Percentiles rank a stretch among this genome's conserved stretches.
Conservation (phyloP, 306 rosid genomes). For the Rosa multiflora region DNA sequence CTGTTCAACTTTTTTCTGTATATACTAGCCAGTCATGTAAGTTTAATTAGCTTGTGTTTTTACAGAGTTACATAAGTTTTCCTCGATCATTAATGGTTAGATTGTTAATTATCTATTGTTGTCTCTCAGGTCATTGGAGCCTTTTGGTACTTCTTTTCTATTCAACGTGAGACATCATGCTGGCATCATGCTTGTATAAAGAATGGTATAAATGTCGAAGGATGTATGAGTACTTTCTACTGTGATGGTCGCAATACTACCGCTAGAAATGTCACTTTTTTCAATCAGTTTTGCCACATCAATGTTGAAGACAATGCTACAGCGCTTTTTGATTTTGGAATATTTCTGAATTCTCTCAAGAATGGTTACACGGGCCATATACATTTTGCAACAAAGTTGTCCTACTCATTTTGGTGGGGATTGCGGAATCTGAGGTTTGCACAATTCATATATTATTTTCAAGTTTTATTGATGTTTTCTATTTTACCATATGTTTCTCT, state of each 20-base stretch:
- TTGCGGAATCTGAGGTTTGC: slow-evolving; percentile 35
- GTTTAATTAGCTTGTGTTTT: background rate
- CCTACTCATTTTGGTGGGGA: slow-evolving; percentile 39
- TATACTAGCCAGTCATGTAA: slow-evolving; percentile 34
- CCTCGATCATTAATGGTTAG: too few species aligned
- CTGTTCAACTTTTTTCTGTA: slow-evolving; percentile 28
- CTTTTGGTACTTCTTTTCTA: slow-evolving; percentile 4
- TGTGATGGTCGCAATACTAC: background rate
- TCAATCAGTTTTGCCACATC: background rate
- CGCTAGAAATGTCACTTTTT: background rate
- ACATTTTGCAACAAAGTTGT: slow-evolving; percentile 27
- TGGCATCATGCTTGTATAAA: too few species aligned
- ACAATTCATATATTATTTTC: too few species aligned
- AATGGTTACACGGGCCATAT: slow-evolving; percentile 10
- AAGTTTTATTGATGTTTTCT: too few species aligned
- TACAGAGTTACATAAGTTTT: too few species aligned
- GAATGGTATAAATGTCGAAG: background rate
- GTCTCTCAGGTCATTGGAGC: slow-evolving; percentile 16
- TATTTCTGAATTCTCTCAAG: slow-evolving; percentile 29
- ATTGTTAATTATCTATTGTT: too few species aligned
- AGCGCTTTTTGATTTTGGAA: slow-evolving; percentile 31
- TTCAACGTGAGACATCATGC: slow-evolving; percentile 20
- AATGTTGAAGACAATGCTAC: background rate
- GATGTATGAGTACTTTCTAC: background rate
- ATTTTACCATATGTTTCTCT: too few species aligned